Evolutionary conservation across 805 yeast genomes (phyloP).

Genomic region (Geotrichum ghanense): DNA sequence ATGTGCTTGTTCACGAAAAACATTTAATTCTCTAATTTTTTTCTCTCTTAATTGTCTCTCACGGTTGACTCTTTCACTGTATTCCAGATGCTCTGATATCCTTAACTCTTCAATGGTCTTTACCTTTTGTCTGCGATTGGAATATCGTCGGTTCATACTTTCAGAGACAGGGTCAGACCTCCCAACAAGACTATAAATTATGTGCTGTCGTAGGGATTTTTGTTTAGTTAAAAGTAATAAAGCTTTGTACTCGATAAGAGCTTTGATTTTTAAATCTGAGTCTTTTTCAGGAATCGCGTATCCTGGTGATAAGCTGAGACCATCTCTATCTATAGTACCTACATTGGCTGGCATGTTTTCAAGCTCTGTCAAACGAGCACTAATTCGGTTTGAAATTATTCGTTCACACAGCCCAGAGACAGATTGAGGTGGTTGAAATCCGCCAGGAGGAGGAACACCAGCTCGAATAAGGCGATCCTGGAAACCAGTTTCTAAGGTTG

Average conservation of each 20-base stretch:
- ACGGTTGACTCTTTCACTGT: constrained; percentile 30
- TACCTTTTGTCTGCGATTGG: constrained; percentile 64
- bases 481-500: constrained; percentile 3
- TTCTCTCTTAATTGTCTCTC: constrained; percentile 27
- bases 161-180: constrained; percentile 37
- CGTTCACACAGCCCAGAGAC: constrained; percentile 30
- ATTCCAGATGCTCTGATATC: constrained; percentile 39
- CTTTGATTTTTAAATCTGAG: constrained; percentile 30
- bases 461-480: constrained; percentile 7
- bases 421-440: constrained; percentile 7
- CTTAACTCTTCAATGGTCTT: constrained; percentile 52
- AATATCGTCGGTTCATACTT: constrained; percentile 69
- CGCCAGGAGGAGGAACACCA: constrained; percentile 10
- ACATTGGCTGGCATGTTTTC: constrained; percentile 27
- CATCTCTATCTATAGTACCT: constrained; percentile 20
- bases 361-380: constrained; percentile 34
- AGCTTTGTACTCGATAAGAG: constrained; percentile 46
- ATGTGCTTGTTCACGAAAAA: constrained; percentile 18
- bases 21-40: constrained; percentile 22
- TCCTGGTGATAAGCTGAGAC: constrained; percentile 18
- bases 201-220: constrained; percentile 73
- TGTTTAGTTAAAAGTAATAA: constrained; percentile 70
- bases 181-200: constrained; percentile 64
- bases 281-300: constrained; percentile 16
- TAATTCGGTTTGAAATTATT: constrained; percentile 29